Percentiles rank a stretch among this genome's conserved stretches.
phyloP scores from a whole-genome alignment of 2,329 filamentous ascomycete genomes.

The Sporothrix curviconia region DNA sequence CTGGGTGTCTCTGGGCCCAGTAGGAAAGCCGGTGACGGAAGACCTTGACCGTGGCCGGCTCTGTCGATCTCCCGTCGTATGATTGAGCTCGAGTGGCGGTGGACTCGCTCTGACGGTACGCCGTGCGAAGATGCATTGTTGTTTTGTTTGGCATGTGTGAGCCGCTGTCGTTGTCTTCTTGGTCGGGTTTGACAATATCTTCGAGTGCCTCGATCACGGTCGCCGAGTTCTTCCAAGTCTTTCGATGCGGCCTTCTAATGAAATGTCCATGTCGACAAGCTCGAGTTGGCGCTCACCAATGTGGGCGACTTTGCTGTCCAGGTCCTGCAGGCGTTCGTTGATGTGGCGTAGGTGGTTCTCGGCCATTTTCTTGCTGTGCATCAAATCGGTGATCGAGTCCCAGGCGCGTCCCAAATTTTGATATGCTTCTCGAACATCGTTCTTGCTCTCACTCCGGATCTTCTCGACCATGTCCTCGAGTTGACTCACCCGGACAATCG shows the following conservation, averaged over 20 bases:
- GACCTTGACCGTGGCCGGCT: neutral
- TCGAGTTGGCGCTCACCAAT: conserved; percentile 44
- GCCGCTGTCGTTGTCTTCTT: neutral
- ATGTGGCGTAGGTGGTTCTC: conserved; percentile 35
- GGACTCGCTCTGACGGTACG: neutral
- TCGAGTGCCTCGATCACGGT: conserved; percentile 28
- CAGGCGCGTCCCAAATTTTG: conserved; percentile 49
- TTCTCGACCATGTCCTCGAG: conserved; percentile 50
- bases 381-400: conserved; percentile 43
- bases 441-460: conserved; percentile 43
- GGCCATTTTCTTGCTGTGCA: conserved; percentile 31
- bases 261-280: conserved; percentile 43
- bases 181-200: neutral
- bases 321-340: conserved; percentile 34
- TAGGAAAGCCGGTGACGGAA: neutral
- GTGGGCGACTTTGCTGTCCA: conserved; percentile 38
- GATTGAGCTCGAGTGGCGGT: neutral
- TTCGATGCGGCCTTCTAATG: conserved; percentile 51
- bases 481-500: conserved; percentile 39
- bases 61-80: neutral
- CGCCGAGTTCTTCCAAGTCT: conserved; percentile 33
- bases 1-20: conserved; percentile 16
- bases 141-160: conserved; percentile 16
- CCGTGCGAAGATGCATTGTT: neutral
- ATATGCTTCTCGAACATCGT: conserved; percentile 49